These are phyloP conservation scores for Aschersonia sp. DNA, from an alignment of 2,329 filamentous ascomycete species.

Conservation along the genomic window DNA sequence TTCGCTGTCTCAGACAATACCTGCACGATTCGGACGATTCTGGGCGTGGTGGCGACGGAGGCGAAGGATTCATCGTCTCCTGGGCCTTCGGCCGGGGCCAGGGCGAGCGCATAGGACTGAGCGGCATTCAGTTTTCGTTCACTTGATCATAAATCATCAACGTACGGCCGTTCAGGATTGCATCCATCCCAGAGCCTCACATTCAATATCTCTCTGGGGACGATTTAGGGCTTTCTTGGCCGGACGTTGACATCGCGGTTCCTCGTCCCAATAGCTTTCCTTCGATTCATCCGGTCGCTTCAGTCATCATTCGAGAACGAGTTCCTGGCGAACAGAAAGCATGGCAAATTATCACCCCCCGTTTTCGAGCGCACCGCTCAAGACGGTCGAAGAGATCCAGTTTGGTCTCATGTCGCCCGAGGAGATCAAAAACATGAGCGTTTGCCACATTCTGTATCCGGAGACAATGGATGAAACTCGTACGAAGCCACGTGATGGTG, in stretches of 20 bases:
- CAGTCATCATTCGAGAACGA: background rate
- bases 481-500: conserved; percentile 76
- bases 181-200: too few species aligned
- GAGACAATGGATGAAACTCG: conserved; percentile 98
- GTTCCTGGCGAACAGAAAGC: conserved; percentile 22
- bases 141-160: conserved; percentile 18
- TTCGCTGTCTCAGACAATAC: conserved; percentile 20
- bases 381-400: conserved; percentile 97
- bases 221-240: background rate
- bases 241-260: background rate
- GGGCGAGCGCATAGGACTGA: conserved; percentile 25
- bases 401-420: conserved; percentile 95
- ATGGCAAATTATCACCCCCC: conserved; percentile 91
- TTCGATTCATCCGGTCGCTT: conserved; percentile 7
- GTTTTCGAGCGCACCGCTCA: conserved; percentile 88
- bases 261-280: background rate
- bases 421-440: conserved; percentile 98
- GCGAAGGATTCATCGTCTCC: conserved; percentile 29
- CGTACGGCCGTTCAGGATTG: conserved; percentile 3
- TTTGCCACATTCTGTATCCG: conserved; percentile 90
- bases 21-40: conserved; percentile 19
- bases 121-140: conserved; percentile 24
- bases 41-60: conserved; percentile 30
- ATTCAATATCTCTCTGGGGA: too few species aligned
- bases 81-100: conserved; percentile 32